Evolutionary conservation across 176 grass and related monocot species (phyloP), one percentile per base, ranked within the genome.

Genomic region (Avena insularis): DNA sequence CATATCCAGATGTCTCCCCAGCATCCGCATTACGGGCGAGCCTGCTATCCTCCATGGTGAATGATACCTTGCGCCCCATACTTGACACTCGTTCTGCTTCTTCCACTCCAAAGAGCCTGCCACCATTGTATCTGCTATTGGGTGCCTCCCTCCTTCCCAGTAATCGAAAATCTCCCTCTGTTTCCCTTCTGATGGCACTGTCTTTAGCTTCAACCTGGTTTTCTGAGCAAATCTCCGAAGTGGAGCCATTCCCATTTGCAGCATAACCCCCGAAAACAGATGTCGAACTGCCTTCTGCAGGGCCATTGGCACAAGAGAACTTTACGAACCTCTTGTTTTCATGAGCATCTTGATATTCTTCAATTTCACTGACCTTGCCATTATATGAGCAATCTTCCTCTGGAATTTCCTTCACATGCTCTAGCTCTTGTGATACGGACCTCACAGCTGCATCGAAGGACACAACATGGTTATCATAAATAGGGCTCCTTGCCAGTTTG

Each of bases 111-210:
- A 95, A 93, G 73, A 95, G 89, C 87, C 93, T 92, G 77, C 92
- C 90, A 77, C 91, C 93, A 54, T 92, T 79, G 54, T 78, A 91
- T 89, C 82, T 89, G 60, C 83, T 75, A 51, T 93, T 93, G 53
- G 89, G 86, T 86, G 17, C 87, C 57, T 93, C 96, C 61, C 97
- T 92, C 88, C 97, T 93, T 62, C 97, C 97, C 49, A 99, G 81
- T 59, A 99, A 89, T 74, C 92, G 97, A 71, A 99, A 99, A 35
- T 96, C 97, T 33, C 97, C 92, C 82, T 99, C 97, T 19, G 86
- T 99, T 90, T 99, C 97, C 80, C 97, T 93, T 90, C 90, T 96
- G 80, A 99, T 99, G 55, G 95, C 95, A 83, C 90, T 97, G 2
- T 97, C 95, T 89, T 92, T 97, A 31, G 60, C 63, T 33, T 93